These are phyloP conservation scores for Calocybe cyanea DNA, from an alignment of 768 basidiomycete genomes.

Conservation along the genomic window DNA sequence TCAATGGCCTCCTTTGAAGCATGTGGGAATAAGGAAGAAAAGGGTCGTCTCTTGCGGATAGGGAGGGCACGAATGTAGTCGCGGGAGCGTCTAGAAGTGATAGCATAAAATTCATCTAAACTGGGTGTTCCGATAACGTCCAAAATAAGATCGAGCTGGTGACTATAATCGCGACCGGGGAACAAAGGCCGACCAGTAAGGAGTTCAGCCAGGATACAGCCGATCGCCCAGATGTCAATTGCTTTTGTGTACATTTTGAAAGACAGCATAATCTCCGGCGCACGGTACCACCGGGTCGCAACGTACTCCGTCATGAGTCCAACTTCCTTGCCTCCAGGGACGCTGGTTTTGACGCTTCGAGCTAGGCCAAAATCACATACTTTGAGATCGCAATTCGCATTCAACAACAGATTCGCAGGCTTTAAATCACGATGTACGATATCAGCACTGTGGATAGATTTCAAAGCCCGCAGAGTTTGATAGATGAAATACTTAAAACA, in stretches of 20 bases:
- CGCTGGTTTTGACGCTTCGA: constrained; percentile 79
- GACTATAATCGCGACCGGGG: constrained; percentile 95
- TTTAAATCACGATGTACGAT: constrained; percentile 97
- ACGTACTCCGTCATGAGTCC: constrained; percentile 97
- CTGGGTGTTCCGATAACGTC: constrained; percentile 97
- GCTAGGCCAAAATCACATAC: constrained; percentile 95
- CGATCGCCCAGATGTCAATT: constrained; percentile 87
- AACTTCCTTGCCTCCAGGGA: constrained; percentile 77
- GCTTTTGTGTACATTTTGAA: constrained; percentile 99
- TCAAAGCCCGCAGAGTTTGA: constrained; percentile 91
- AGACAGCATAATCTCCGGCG: constrained; percentile 98
- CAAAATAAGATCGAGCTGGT: constrained; percentile 92
- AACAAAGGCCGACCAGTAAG: constrained; percentile 92
- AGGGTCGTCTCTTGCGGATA: constrained; percentile 84
- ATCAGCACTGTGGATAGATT: constrained; percentile 93
- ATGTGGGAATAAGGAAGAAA: constrained; percentile 84
- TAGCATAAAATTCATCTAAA: constrained; percentile 96
- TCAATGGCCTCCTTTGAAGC: constrained; percentile 73
- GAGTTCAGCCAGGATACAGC: constrained; percentile 92
- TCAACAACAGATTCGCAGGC: constrained; percentile 91
- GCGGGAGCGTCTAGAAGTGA: constrained; percentile 86
- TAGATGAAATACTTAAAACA: constrained; percentile 80
- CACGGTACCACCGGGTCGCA: constrained; percentile 97
- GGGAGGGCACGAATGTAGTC: constrained; percentile 96
- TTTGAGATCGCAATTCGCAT: constrained; percentile 95